A percentile compares a stretch with the other conserved stretches of the same genome.
Conservation (phyloP, 139 green algal genomes). For the Desmodesmus armatus region DNA sequence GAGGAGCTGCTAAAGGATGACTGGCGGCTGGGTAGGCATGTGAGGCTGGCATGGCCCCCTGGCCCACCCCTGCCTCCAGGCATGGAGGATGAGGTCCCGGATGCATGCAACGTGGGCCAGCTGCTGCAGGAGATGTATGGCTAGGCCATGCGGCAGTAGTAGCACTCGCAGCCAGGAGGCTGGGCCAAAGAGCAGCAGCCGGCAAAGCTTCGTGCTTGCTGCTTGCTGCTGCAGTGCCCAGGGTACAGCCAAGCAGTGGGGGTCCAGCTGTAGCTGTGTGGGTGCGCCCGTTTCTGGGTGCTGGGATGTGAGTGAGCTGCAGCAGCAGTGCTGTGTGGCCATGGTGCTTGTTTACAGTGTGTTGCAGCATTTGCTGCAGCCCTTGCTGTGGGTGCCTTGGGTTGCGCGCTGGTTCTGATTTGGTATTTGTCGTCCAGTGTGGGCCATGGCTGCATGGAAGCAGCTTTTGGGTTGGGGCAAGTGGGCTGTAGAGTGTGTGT, state of each 20-base stretch:
- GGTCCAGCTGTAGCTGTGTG: no score
- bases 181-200: not conserved
- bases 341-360: no score
- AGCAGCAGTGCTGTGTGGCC: no score
- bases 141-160: not conserved
- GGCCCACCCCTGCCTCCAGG: slow-evolving; percentile 46
- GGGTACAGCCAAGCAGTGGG: no score
- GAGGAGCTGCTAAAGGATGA: slow-evolving; percentile 58
- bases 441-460: no score
- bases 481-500: no score
- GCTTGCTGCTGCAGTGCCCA: not conserved
- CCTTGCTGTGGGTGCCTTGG: no score
- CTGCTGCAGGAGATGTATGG: slow-evolving; percentile 52
- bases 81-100: slow-evolving; percentile 20
- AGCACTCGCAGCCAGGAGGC: not conserved
- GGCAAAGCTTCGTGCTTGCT: not conserved
- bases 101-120: slow-evolving; percentile 42
- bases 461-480: no score
- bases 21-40: slow-evolving; percentile 55
- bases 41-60: slow-evolving; percentile 57
- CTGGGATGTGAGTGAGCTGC: not conserved
- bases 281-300: no score
- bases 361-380: no score
- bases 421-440: no score
- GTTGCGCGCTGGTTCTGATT: no score